Percentiles rank a stretch among this genome's conserved stretches.
phyloP scores from a whole-genome alignment of 75 land plant species.

The Cryptomeria japonica region DNA sequence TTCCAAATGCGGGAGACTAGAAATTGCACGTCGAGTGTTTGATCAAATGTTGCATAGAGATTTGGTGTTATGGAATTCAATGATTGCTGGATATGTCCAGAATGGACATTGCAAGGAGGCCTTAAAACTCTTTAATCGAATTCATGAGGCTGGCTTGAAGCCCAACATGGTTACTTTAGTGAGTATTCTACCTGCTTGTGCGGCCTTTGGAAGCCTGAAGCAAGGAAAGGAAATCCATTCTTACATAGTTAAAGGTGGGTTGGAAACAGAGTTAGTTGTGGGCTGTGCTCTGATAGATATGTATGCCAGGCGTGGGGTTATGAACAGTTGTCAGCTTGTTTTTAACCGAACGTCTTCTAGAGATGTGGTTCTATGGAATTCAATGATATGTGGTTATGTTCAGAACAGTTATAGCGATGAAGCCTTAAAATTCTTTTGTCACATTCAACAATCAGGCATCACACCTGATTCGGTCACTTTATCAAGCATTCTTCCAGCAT shows the following conservation, averaged over 20 bases:
- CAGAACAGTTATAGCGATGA: conserved; percentile 44
- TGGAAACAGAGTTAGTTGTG: conserved; percentile 25
- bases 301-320: conserved; percentile 57
- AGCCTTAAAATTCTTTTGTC: conserved; percentile 49
- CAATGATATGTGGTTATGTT: conserved; percentile 67
- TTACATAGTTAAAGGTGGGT: conserved; percentile 40
- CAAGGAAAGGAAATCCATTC: conserved; percentile 65
- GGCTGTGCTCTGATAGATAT: conserved; percentile 64
- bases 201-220: conserved; percentile 36
- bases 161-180: conserved; percentile 68
- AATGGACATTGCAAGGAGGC: conserved; percentile 36
- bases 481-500: conserved; percentile 54
- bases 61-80: conserved; percentile 61
- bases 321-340: conserved; percentile 40
- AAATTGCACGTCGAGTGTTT: conserved; percentile 48
- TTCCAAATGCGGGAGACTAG: conserved; percentile 41
- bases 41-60: conserved; percentile 12
- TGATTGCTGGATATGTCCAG: conserved; percentile 49
- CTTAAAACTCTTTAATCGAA: conserved; percentile 33
- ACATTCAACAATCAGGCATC: conserved; percentile 37
- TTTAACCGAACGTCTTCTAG: conserved; percentile 40
- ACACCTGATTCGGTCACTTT: conserved; percentile 48
- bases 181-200: conserved; percentile 54
- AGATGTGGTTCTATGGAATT: conserved; percentile 62
- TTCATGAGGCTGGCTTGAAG: conserved; percentile 33